phyloP scores from a whole-genome alignment of 176 grass and related monocot species.

The Bothriochloa decipiens region DNA sequence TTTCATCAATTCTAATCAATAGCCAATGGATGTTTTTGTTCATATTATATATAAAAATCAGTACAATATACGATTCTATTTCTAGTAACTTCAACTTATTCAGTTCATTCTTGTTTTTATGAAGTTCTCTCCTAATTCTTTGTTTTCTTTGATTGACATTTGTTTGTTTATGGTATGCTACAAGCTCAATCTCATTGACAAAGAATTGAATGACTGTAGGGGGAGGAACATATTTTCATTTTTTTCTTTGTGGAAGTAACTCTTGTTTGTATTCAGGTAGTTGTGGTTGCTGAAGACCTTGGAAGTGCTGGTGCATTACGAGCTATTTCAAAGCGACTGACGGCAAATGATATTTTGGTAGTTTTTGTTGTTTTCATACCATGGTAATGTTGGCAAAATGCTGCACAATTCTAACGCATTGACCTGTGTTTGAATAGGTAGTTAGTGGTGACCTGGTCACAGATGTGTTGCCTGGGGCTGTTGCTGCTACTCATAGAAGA shows the following conservation, averaged over 20 bases:
- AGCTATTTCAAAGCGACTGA: conserved; percentile 68
- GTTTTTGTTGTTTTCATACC: conserved; percentile 22
- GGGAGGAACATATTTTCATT: background rate
- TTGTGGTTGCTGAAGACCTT: conserved; percentile 75
- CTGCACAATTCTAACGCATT: conserved; percentile 22
- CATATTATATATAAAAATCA: conserved; percentile 1
- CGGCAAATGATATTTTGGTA: conserved; percentile 92
- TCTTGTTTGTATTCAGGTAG: conserved; percentile 56
- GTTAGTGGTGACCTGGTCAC: conserved; percentile 89
- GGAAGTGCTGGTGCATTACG: conserved; percentile 88
- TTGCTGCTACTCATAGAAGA: conserved; percentile 93
- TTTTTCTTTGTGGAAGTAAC: conserved; percentile 28
- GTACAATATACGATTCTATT: background rate
- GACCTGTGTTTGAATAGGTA: conserved; percentile 55
- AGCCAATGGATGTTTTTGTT: background rate
- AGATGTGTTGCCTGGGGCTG: conserved; percentile 85
- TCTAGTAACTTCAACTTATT: conserved; percentile 10
- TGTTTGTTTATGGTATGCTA: background rate
- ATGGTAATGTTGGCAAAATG: conserved; percentile 15
- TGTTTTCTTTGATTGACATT: conserved; percentile 15
- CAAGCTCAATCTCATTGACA: background rate
- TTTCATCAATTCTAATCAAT: conserved; percentile 9
- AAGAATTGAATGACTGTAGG: background rate
- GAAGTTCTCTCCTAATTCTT: background rate
- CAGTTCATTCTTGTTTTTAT: background rate